phyloP scores from a whole-genome alignment of 306 rosid genomes.

The Senna siamea region DNA sequence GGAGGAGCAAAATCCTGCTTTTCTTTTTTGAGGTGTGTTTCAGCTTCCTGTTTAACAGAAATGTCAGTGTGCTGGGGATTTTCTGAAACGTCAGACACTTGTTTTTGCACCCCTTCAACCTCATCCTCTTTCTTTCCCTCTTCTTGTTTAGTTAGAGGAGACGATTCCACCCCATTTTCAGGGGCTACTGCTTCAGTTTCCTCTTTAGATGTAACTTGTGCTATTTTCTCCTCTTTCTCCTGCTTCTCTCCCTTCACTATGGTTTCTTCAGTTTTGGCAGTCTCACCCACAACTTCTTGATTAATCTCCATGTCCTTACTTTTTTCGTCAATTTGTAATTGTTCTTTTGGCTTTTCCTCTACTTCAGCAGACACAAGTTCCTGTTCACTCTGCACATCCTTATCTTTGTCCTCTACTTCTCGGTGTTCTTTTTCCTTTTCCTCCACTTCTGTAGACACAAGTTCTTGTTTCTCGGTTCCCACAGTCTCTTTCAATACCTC shows the following conservation, averaged over 20 bases:
- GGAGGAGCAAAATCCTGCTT: slow-evolving; percentile 31
- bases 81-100: slow-evolving; percentile 14
- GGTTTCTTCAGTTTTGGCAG: slow-evolving; percentile 36
- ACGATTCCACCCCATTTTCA: slow-evolving; percentile 47
- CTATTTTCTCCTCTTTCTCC: neutral
- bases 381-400: neutral
- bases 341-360: neutral
- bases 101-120: slow-evolving; percentile 36
- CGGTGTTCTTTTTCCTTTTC: neutral
- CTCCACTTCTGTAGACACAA: neutral
- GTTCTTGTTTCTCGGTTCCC: neutral
- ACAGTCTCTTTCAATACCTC: neutral
- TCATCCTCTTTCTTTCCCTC: slow-evolving; percentile 43
- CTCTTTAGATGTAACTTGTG: slow-evolving; percentile 40
- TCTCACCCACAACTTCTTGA: slow-evolving; percentile 33
- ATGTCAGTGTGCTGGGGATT: slow-evolving; percentile 18
- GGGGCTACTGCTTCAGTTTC: slow-evolving; percentile 35
- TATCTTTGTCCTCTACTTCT: neutral
- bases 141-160: slow-evolving; percentile 40
- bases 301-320: slow-evolving; percentile 41
- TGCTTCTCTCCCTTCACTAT: slow-evolving; percentile 27
- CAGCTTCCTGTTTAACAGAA: slow-evolving; percentile 35
- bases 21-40: slow-evolving; percentile 34
- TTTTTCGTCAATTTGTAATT: slow-evolving; percentile 13
- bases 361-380: neutral